Evolutionary conservation across 208 protist species (phyloP).

Genomic region (Trypanosoma cruzi): DNA sequence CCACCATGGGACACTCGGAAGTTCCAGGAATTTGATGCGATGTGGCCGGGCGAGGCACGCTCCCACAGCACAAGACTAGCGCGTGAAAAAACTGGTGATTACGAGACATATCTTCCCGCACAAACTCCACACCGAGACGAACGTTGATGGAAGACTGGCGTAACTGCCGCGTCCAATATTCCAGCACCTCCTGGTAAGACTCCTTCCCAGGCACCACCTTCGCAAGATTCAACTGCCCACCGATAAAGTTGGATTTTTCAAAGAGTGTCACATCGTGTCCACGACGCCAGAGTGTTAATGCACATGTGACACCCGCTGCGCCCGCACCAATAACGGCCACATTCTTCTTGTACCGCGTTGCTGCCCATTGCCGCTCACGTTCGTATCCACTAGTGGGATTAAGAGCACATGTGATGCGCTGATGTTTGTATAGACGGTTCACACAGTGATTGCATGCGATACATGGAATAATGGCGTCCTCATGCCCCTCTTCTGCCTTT

Average conservation of each 20-base stretch:
- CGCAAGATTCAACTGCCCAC: constrained; percentile 94
- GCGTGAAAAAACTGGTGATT: constrained; percentile 87
- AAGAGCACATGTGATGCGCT: constrained; percentile 89
- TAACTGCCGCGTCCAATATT: constrained; percentile 91
- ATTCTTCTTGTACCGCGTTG: constrained; percentile 58
- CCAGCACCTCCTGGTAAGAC: constrained; percentile 86
- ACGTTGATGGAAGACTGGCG: constrained; percentile 82
- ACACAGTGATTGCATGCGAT: constrained; percentile 97
- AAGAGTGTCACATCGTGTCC: constrained; percentile 94
- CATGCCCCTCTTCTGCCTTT: constrained; percentile 67
- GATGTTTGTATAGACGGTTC: constrained; percentile 90
- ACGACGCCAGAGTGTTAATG: constrained; percentile 87
- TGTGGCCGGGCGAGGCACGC: constrained; percentile 58
- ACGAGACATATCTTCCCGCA: constrained; percentile 71
- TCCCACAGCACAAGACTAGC: constrained; percentile 75
- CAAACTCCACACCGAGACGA: constrained; percentile 72
- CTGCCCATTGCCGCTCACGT: constrained; percentile 58
- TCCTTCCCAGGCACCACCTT: constrained; percentile 95
- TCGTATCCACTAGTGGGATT: constrained; percentile 94
- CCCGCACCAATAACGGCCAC: constrained; percentile 93
- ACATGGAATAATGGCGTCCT: constrained; percentile 88
- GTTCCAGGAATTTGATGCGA: constrained; percentile 74
- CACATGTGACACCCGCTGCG: constrained; percentile 88
- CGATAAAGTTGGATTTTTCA: constrained; percentile 71
- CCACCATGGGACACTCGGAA: constrained; percentile 59